A percentile compares a stretch with the other conserved stretches of the same genome.
phyloP scores from a whole-genome alignment of 306 rosid genomes.

The Fragaria nilgerrensis region DNA sequence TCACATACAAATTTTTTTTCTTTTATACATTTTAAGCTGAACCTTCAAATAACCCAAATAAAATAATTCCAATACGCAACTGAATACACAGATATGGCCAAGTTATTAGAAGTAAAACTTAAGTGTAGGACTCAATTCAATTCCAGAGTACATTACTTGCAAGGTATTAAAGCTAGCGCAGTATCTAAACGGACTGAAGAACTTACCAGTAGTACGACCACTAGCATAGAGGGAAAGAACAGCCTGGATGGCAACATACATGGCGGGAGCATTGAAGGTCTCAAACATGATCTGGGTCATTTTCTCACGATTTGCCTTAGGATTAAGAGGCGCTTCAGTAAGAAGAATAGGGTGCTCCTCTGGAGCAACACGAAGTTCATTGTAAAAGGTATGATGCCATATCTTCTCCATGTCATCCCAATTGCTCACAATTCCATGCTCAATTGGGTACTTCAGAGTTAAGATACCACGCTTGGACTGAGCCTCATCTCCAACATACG shows the following conservation, averaged over 20 bases:
- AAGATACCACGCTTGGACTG: conserved; percentile 41
- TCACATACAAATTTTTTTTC: background rate
- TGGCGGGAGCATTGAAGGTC: conserved; percentile 68
- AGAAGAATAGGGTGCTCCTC: conserved; percentile 69
- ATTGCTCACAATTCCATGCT: conserved; percentile 77
- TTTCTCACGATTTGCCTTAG: conserved; percentile 67
- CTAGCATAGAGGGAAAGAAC: conserved; percentile 87
- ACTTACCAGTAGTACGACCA: conserved; percentile 84
- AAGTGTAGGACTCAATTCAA: background rate
- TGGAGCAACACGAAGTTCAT: conserved; percentile 41
- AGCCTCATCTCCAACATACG: conserved; percentile 43
- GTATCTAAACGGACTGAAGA: background rate
- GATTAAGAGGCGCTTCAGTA: conserved; percentile 76
- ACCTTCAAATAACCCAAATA: background rate
- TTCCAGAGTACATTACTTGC: background rate
- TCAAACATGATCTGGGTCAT: conserved; percentile 44
- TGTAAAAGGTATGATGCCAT: conserved; percentile 42
- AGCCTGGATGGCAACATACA: conserved; percentile 76
- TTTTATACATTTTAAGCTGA: background rate
- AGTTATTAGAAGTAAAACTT: background rate
- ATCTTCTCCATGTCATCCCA: conserved; percentile 93
- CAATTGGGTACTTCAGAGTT: conserved; percentile 59
- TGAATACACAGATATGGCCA: background rate
- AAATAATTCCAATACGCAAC: background rate
- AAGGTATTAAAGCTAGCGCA: background rate